Evolutionary conservation across 805 yeast species (phyloP), one percentile per base, ranked within the genome.

Genomic region (Hermanozyma aechmeae): DNA sequence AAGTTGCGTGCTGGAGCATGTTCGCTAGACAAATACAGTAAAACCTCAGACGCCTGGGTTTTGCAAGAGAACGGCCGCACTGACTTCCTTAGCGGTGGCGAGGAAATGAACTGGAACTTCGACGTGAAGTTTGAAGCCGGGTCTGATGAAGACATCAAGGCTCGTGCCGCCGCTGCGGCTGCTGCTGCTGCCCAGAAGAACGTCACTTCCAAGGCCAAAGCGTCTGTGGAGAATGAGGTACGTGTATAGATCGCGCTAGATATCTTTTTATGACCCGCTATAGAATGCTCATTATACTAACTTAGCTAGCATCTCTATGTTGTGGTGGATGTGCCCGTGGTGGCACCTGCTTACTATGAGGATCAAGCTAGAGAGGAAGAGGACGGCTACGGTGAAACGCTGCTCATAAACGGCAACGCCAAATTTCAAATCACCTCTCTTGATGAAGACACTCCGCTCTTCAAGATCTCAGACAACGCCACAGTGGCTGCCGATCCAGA

Each of bases 101-200:
- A 87, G 45, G 96, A 86, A 51, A 84, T 85, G 93, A 78, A 83
- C 48, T 87, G 96, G 96, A 74, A 78, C 43, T 89, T 86, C 60
- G 73, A 71, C 45, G 64, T 53, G 32, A 74, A 73, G 13, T 78
- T 72, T 40, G 95, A 84, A 56, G 95, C 96, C 5, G 96, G 96
- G 8, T 81, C 94, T 3, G 84, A 78, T 38, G 94, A 79, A 28
- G 96, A 86, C 52, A 74, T 85, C 30, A 73, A 69, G 40, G 69
- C 71, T 11, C 66, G 86, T 46, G 46, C 40, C 38, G 50, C 43
- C 8, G 34, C 40, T 17, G 41, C n/a, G n/a, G n/a, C n/a, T n/a
- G n/a, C n/a, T n/a, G n/a, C n/a, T n/a, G n/a, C n/a, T n/a, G n/a
- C n/a, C n/a, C n/a, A n/a, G n/a, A n/a, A n/a, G n/a, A n/a, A n/a